Base-by-base conservation (phyloP, 352 stramenopile species). In the Phytophthora pinifolia region DNA sequence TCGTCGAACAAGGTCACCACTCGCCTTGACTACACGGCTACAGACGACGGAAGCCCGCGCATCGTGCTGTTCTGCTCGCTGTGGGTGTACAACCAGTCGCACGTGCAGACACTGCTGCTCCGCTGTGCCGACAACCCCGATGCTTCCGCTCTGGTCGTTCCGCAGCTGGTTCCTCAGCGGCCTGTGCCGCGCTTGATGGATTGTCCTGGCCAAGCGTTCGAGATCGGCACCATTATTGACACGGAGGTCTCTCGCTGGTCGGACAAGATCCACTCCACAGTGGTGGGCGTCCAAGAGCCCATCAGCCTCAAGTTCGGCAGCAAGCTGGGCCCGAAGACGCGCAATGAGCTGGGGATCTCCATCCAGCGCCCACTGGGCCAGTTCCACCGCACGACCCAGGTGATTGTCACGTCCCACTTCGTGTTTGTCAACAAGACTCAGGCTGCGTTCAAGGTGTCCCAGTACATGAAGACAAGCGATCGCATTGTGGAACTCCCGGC, bases 81-180 rank as follows among this genome's bases (percentile, higher is more conserved):
- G 10, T 96, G 86, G 86, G 77, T 96, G n/a, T 96, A 94, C 59
- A 96, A 96, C 46, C 84, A 96, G 51, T 94, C 81, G 17, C 86
- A 96, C 22, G 72, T 96, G 8, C 73, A 88, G 22, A 89, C 72
- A 29, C 51, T 96, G 25, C 53, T 93, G 14, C 85, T 94, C 25
- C 83, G 86, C 9, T 88, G 73, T 52, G 67, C 83, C 2, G 84
- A 96, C 33, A 77, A 79, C 2, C 44, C 64, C 6, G 71, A 74
- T 46, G 52, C 66, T 2, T 45, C 65, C 3, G 62, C 66, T n/a
- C 58, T 93, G 20, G 62, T 67, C 18, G 72, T 82, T 0, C 86
- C 84, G 52, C 79, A 89, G 39, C 59, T 92, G 3, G 68, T 92
- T 13, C 70, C 74, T 1, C 72, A 91, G 22, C 72, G 78, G 6